These are phyloP conservation scores for Penicillium sp. DNA, from an alignment of 2,329 filamentous ascomycete species.

Conservation along the genomic window DNA sequence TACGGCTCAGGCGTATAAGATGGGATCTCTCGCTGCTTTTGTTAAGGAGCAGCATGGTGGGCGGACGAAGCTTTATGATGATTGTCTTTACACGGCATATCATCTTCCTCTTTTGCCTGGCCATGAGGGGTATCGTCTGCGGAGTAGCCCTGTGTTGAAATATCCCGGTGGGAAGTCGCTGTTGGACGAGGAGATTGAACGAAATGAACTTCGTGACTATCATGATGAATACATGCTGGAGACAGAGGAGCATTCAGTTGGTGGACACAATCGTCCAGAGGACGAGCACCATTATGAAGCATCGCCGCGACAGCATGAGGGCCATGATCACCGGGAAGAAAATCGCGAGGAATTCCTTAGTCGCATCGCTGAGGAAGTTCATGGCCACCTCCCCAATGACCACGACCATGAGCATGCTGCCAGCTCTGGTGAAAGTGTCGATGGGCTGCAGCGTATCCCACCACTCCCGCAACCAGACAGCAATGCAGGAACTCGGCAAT, in stretches of 20 bases:
- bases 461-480: not conserved
- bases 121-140: slow-evolving; percentile 73
- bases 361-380: slow-evolving; percentile 12
- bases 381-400: slow-evolving; percentile 1
- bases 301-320: slow-evolving; percentile 9
- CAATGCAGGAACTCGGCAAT: slow-evolving; percentile 2
- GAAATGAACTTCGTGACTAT: slow-evolving; percentile 79
- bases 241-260: slow-evolving; percentile 41
- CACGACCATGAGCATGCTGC: slow-evolving; percentile 5
- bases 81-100: slow-evolving; percentile 93
- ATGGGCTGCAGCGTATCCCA: not conserved
- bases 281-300: slow-evolving; percentile 22
- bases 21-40: slow-evolving; percentile 80
- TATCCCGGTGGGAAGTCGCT: slow-evolving; percentile 88
- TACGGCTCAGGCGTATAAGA: slow-evolving; percentile 85
- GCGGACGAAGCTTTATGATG: slow-evolving; percentile 92
- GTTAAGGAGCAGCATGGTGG: slow-evolving; percentile 78
- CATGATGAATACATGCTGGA: slow-evolving; percentile 84
- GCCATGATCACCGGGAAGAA: slow-evolving; percentile 8
- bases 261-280: slow-evolving; percentile 26
- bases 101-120: slow-evolving; percentile 81
- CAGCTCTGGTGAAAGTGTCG: not conserved
- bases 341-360: slow-evolving; percentile 12
- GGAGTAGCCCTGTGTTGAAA: slow-evolving; percentile 84
- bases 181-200: slow-evolving; percentile 88